Percentiles rank a stretch among this genome's conserved stretches.
These are phyloP conservation scores for Neofusicoccum sp. DNA, from an alignment of 2,329 filamentous ascomycete genomes.

Conservation along the genomic window DNA sequence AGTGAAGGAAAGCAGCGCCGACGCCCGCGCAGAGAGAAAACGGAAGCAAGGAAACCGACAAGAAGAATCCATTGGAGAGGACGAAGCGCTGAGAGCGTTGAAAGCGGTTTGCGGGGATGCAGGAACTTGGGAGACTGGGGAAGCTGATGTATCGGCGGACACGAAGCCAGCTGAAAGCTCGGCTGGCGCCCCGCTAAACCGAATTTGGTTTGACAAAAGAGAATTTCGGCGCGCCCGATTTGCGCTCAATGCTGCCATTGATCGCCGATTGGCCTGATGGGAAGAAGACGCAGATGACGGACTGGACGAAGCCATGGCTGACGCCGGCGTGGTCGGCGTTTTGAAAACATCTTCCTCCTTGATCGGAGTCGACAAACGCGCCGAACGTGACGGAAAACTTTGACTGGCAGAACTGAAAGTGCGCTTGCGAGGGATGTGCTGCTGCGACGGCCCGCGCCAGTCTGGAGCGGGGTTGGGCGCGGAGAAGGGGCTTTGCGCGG, in stretches of 20 bases:
- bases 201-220: constrained; percentile 30
- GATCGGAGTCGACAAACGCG: constrained; percentile 1
- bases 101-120: constrained; percentile 24
- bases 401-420: constrained; percentile 12
- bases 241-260: constrained; percentile 1
- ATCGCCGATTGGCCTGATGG: constrained; percentile 22
- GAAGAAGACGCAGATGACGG: constrained; percentile 14
- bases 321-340: constrained; percentile 36
- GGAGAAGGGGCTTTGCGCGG: neutral
- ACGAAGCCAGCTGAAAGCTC: constrained; percentile 20
- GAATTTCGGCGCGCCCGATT: constrained; percentile 25
- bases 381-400: neutral
- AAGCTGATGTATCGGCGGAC: constrained; percentile 21
- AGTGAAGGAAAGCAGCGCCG: neutral
- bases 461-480: constrained; percentile 1
- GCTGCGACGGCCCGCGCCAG: neutral
- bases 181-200: constrained; percentile 20
- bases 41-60: constrained; percentile 39
- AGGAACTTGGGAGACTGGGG: constrained; percentile 21
- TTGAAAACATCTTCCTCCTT: constrained; percentile 28
- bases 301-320: constrained; percentile 37
- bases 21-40: constrained; percentile 18
- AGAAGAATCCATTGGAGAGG: constrained; percentile 33
- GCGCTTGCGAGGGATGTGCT: neutral
- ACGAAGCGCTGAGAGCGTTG: constrained; percentile 19